A percentile compares a stretch with the other conserved stretches of the same genome.
These are phyloP conservation scores for Boletus vinaceobasis DNA, from an alignment of 768 basidiomycete species.

Conservation along the genomic window DNA sequence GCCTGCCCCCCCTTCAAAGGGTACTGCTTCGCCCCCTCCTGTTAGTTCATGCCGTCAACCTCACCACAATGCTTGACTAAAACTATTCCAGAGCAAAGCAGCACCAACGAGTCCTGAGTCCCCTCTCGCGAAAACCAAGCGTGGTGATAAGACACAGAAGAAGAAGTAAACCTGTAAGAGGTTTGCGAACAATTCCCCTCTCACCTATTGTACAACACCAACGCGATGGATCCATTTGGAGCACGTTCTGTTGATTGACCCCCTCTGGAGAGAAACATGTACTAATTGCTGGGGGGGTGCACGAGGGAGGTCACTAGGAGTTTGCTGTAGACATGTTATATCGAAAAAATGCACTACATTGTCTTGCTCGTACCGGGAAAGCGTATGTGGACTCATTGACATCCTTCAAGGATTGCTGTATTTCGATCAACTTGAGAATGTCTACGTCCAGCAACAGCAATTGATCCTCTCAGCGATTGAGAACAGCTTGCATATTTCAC, in stretches of 20 bases:
- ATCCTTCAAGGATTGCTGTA: not conserved
- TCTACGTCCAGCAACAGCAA: no score
- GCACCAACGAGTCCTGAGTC: slow-evolving; percentile 22
- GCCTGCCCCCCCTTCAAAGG: slow-evolving; percentile 21
- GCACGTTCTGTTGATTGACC: not conserved
- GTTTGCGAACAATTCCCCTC: not conserved
- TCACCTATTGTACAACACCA: slow-evolving; percentile 1
- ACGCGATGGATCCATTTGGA: not conserved
- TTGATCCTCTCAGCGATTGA: no score
- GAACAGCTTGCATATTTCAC: no score
- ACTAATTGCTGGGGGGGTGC: not conserved
- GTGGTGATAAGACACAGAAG: slow-evolving; percentile 26
- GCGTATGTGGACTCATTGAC: not conserved
- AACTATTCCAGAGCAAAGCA: slow-evolving; percentile 18
- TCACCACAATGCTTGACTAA: not conserved
- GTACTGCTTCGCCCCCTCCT: slow-evolving; percentile 11
- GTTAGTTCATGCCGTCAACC: slow-evolving; percentile 6
- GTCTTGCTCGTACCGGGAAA: not conserved
- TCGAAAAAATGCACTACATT: not conserved
- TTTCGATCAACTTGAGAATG: no score
- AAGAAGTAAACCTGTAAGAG: slow-evolving; percentile 24
- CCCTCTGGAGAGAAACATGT: not conserved
- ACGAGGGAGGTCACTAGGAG: not conserved
- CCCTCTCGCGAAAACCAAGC: slow-evolving; percentile 26
- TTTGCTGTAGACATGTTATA: slow-evolving; percentile 5